Percentiles rank a stretch among this genome's conserved stretches.
These are phyloP conservation scores for Podospora fimiseda DNA, from an alignment of 495 filamentous ascomycete genomes.

Conservation along the genomic window DNA sequence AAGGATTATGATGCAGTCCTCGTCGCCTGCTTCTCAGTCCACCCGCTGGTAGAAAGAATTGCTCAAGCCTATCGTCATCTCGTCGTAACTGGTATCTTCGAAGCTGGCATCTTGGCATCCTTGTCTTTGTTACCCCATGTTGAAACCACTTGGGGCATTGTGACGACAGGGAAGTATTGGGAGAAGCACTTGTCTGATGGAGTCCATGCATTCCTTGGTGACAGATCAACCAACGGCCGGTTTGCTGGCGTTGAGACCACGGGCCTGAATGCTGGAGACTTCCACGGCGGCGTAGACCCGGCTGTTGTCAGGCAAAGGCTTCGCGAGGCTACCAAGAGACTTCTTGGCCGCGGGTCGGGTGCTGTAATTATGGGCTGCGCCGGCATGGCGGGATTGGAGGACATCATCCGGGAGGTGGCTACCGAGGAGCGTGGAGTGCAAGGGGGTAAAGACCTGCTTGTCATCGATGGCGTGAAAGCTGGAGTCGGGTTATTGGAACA, in stretches of 20 bases:
- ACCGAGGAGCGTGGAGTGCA: constrained; percentile 55
- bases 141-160: constrained; percentile 70
- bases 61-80: constrained; percentile 28
- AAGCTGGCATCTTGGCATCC: constrained; percentile 62
- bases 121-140: constrained; percentile 42
- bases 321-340: constrained; percentile 57
- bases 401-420: constrained; percentile 66
- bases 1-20: constrained; percentile 66
- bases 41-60: constrained; percentile 67
- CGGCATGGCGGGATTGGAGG: constrained; percentile 86
- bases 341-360: constrained; percentile 55
- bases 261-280: constrained; percentile 71
- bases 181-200: constrained; percentile 60
- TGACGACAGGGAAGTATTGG: constrained; percentile 84
- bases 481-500: constrained; percentile 65
- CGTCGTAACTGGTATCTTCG: constrained; percentile 81
- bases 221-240: constrained; percentile 19
- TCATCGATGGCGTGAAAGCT: constrained; percentile 81
- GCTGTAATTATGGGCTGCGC: constrained; percentile 77
- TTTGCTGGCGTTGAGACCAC: constrained; percentile 83
- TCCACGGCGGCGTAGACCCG: constrained; percentile 60
- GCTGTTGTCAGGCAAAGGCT: constrained; percentile 62
- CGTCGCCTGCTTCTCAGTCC: constrained; percentile 83
- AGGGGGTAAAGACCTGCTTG: constrained; percentile 53
- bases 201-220: constrained; percentile 50